phyloP scores from a whole-genome alignment of 2,329 filamentous ascomycete genomes.

The Talaromyces sp. region DNA sequence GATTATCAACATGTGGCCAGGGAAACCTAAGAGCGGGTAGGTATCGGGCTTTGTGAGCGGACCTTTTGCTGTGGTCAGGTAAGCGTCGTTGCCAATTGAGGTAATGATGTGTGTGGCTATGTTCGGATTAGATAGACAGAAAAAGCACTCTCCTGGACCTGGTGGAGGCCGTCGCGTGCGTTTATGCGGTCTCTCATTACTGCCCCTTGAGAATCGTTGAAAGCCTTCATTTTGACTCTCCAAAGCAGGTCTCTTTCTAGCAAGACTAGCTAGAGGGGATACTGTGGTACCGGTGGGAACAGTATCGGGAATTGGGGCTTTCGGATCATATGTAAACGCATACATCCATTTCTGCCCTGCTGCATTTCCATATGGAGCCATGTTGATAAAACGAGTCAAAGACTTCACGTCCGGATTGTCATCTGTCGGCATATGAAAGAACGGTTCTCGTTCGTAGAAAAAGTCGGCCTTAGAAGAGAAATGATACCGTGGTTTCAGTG shows the following conservation, averaged over 20 bases:
- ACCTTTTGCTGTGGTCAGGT: slow-evolving; percentile 88
- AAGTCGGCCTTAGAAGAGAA: slow-evolving; percentile 67
- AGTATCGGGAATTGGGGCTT: slow-evolving; percentile 56
- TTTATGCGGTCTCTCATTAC: slow-evolving; percentile 38
- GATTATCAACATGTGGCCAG: slow-evolving; percentile 86
- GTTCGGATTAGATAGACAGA: slow-evolving; percentile 86
- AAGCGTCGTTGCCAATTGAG: slow-evolving; percentile 81
- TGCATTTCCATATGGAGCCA: slow-evolving; percentile 73
- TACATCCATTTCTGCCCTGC: slow-evolving; percentile 66
- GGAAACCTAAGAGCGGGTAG: slow-evolving; percentile 71
- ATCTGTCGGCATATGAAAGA: slow-evolving; percentile 63
- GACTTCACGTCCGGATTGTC: slow-evolving; percentile 55
- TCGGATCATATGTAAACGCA: slow-evolving; percentile 65
- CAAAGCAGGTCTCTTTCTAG: slow-evolving; percentile 58
- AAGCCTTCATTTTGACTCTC: slow-evolving; percentile 36
- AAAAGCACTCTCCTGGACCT: slow-evolving; percentile 81
- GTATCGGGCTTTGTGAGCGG: slow-evolving; percentile 71
- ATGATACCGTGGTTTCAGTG: slow-evolving; percentile 88
- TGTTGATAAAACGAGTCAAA: slow-evolving; percentile 84
- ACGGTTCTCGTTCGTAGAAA: slow-evolving; percentile 90
- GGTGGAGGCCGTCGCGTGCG: slow-evolving; percentile 49
- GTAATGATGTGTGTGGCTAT: slow-evolving; percentile 84
- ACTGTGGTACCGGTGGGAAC: slow-evolving; percentile 70
- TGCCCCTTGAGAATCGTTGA: slow-evolving; percentile 39
- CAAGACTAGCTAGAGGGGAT: slow-evolving; percentile 58